Percentiles rank a stretch among this genome's conserved stretches.
Conservation (phyloP, 352 stramenopile genomes). For the Pythium folliculosum region DNA sequence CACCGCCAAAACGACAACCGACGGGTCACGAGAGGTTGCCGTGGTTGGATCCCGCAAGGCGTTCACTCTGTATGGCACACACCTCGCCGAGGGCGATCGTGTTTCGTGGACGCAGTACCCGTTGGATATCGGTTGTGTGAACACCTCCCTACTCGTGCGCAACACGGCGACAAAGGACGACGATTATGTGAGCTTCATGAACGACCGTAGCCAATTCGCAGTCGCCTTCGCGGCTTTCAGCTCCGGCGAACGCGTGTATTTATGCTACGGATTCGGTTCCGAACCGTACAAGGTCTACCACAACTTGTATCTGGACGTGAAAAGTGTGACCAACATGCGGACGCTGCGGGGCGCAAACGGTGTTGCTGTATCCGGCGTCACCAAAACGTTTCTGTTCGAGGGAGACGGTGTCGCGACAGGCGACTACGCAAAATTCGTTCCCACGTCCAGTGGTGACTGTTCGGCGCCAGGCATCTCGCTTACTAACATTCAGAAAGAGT, state of each 20-base stretch:
- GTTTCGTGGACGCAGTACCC: slow-evolving; percentile 50
- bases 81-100: slow-evolving; percentile 46
- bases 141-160: slow-evolving; percentile 38
- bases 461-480: slow-evolving; percentile 41
- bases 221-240: slow-evolving; percentile 46
- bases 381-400: slow-evolving; percentile 69
- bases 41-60: slow-evolving; percentile 48
- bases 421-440: slow-evolving; percentile 68
- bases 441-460: slow-evolving; percentile 34
- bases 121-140: slow-evolving; percentile 30
- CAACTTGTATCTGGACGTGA: slow-evolving; percentile 54
- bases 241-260: slow-evolving; percentile 53
- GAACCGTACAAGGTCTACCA: slow-evolving; percentile 59
- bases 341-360: slow-evolving; percentile 41
- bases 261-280: slow-evolving; percentile 66
- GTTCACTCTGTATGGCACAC: slow-evolving; percentile 50
- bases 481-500: slow-evolving; percentile 63
- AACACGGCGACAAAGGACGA: slow-evolving; percentile 36
- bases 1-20: slow-evolving; percentile 34
- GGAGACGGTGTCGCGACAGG: slow-evolving; percentile 58
- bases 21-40: slow-evolving; percentile 51
- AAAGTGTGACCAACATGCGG: slow-evolving; percentile 58
- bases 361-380: slow-evolving; percentile 42
- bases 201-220: slow-evolving; percentile 30
- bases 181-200: slow-evolving; percentile 54